phyloP scores from a whole-genome alignment of 768 basidiomycete genomes.

The Termitomyces sp. region DNA sequence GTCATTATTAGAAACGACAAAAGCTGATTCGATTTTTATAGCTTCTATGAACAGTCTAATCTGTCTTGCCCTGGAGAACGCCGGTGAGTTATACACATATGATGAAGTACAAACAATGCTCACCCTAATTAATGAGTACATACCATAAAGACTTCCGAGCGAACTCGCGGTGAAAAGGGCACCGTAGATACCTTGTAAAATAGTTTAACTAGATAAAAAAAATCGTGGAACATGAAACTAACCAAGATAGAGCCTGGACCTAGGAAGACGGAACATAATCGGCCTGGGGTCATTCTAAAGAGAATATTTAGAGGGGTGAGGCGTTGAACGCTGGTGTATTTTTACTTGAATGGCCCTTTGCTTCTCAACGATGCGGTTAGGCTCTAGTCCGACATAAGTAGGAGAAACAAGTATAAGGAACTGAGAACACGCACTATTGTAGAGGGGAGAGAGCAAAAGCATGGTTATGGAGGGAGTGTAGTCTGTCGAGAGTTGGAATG shows the following conservation, averaged over 20 bases:
- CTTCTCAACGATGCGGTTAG: conserved; percentile 59
- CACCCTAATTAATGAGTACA: conserved; percentile 42
- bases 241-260: conserved; percentile 64
- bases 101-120: conserved; percentile 1
- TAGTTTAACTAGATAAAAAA: not conserved
- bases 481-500: conserved; percentile 16
- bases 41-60: conserved; percentile 10
- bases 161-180: conserved; percentile 50
- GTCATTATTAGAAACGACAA: not conserved
- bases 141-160: conserved; percentile 43
- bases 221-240: conserved; percentile 9
- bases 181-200: conserved; percentile 44
- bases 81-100: not conserved
- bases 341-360: conserved; percentile 64
- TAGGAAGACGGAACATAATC: conserved; percentile 56
- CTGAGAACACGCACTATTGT: conserved; percentile 49
- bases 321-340: conserved; percentile 6
- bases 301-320: conserved; percentile 2
- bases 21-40: conserved; percentile 2
- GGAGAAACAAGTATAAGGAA: not conserved
- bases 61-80: conserved; percentile 13
- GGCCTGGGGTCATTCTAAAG: conserved; percentile 39
- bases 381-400: conserved; percentile 31
- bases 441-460: conserved; percentile 49
- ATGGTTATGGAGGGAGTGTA: conserved; percentile 28